Base-by-base conservation (phyloP, 805 yeast species). In the Helenozyma baotianmanensis region DNA sequence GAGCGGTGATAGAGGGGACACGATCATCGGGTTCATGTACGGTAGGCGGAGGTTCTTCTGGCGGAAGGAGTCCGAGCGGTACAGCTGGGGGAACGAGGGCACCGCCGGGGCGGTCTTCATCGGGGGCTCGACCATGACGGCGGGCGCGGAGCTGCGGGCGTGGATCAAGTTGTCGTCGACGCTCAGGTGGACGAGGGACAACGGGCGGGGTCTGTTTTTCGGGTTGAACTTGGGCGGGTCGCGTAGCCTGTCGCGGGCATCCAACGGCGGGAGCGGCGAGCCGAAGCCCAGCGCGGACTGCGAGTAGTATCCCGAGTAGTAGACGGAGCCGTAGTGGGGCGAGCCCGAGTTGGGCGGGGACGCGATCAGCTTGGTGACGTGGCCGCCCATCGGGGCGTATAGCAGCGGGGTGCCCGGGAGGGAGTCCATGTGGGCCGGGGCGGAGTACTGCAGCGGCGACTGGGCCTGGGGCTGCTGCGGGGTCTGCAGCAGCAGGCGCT, bases 161-260 rank as follows among this genome's bases (percentile, higher is more conserved):
- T 9, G n/a, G n/a, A 33, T 21, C 18, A 25, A 29, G 25, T 27
- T 30, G 28, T 50, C 51, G 17, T 48, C 48, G 17, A 51, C 39
- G 38, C 50, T 52, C 13, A 66, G 55, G 36, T 58, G 62, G 39
- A 48, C 60, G 27, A 65, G 54, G 10, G 64, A 38, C 28, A 65
- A 48, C 5, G 70, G 72, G 25, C 59, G 41, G 11, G 70, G 70
- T 35, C 72, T 53, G 32, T 63, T 45, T 37, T 60, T 62, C 6
- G 67, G 67, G 39, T 61, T 65, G 42, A 53, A 60, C 21, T 53
- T 48, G 33, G 49, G 35, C 14, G 47, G 47, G 21, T 28, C 37
- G 8, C 43, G 38, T 25, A 43, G 39, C 21, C 25, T 21, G n/a
- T 37, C 32, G 9, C 21, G 27, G 13, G 33, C n/a, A n/a, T n/a